Evolutionary conservation across 805 yeast genomes (phyloP).

Genomic region (Schwanniomyces pseudopolymorphus): DNA sequence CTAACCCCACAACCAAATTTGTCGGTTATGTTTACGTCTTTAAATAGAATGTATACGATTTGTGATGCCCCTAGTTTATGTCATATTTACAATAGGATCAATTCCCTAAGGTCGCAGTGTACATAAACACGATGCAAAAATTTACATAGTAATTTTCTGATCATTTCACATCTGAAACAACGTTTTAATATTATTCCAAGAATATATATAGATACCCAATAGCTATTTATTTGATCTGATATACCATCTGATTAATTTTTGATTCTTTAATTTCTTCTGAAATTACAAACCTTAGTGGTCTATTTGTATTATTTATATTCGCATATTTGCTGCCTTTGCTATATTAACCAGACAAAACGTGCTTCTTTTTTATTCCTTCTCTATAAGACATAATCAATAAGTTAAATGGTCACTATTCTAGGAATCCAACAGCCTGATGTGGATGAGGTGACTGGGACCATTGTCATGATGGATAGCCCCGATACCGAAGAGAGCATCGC

Average conservation of each 20-base stretch:
- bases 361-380: too few species aligned
- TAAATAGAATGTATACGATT: neutral
- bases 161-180: too few species aligned
- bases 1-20: neutral
- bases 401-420: slow-evolving; percentile 12
- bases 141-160: too few species aligned
- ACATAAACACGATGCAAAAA: neutral
- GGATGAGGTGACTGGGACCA: slow-evolving; percentile 50
- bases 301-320: neutral
- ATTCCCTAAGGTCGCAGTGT: neutral
- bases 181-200: too few species aligned
- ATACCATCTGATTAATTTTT: too few species aligned
- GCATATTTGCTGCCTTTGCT: neutral
- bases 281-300: neutral
- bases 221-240: too few species aligned
- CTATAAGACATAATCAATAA: neutral
- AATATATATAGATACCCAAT: too few species aligned
- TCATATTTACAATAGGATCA: neutral
- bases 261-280: too few species aligned
- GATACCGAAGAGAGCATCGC: slow-evolving; percentile 12
- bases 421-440: slow-evolving; percentile 44
- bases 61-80: neutral
- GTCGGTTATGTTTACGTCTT: neutral
- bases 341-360: too few species aligned
- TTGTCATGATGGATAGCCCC: slow-evolving; percentile 34